Percentiles rank a stretch among this genome's conserved stretches.
These are phyloP conservation scores for Solanum chacoense DNA, from an alignment of 305 asterid species.

Conservation along the genomic window DNA sequence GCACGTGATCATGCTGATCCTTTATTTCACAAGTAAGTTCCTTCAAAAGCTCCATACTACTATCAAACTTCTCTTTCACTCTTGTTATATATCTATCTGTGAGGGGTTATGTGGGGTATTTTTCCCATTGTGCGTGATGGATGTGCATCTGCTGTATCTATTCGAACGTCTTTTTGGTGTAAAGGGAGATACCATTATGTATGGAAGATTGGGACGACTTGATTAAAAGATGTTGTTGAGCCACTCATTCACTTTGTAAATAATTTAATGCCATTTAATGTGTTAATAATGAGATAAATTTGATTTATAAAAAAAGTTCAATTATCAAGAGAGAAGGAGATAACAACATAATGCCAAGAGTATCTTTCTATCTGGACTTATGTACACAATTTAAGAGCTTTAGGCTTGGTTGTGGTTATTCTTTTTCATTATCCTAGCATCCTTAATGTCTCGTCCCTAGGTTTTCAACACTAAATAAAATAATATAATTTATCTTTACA, in stretches of 20 bases:
- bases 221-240: neutral
- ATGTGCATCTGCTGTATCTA: neutral
- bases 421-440: neutral
- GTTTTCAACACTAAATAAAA: neutral
- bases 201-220: neutral
- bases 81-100: neutral
- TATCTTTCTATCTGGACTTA: neutral
- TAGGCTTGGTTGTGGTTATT: neutral
- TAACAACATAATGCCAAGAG: neutral
- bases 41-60: neutral
- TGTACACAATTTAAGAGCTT: neutral
- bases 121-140: neutral
- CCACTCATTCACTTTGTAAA: neutral
- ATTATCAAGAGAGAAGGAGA: neutral
- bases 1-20: slow-evolving; percentile 96
- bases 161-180: neutral
- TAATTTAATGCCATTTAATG: neutral
- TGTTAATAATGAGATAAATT: neutral
- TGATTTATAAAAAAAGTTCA: neutral
- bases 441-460: neutral
- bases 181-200: neutral
- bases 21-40: slow-evolving; percentile 85
- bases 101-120: neutral
- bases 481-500: neutral
- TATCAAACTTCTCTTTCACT: neutral